Conservation (phyloP, 257 asterid species). For the Solanum virginianum region DNA sequence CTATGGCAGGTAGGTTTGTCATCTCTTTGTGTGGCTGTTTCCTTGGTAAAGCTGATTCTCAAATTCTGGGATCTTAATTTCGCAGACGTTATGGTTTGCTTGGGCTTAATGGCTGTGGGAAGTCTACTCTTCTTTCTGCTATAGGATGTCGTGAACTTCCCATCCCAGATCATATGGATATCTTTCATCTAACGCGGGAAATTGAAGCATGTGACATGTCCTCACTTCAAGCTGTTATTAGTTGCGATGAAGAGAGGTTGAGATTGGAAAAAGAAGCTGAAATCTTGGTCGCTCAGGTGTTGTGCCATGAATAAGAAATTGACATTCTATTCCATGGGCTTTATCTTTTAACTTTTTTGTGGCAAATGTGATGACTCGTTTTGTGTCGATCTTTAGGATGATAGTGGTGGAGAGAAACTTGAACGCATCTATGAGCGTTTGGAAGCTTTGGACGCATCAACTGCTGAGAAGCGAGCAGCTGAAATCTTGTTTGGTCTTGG, state of each 20-base stretch:
- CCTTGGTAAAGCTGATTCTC: background rate
- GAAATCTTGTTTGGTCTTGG: slow-evolving; percentile 94
- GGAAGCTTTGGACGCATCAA: slow-evolving; percentile 81
- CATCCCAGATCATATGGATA: slow-evolving; percentile 98
- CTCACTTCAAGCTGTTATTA: slow-evolving; percentile 86
- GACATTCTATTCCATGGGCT: background rate
- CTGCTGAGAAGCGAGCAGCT: slow-evolving; percentile 99
- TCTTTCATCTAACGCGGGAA: slow-evolving; percentile 77
- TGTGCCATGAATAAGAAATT: background rate
- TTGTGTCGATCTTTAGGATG: slow-evolving; percentile 37
- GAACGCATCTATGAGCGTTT: slow-evolving; percentile 86
- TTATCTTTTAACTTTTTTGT: background rate
- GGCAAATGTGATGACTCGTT: background rate
- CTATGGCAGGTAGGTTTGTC: slow-evolving; percentile 62
- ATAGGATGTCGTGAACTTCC: slow-evolving; percentile 92
- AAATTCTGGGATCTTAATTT: background rate
- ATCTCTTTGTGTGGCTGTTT: background rate
- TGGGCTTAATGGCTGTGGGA: slow-evolving; percentile 96
- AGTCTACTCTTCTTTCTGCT: slow-evolving; percentile 90
- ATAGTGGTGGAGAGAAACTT: slow-evolving; percentile 91
- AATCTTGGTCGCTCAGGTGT: slow-evolving; percentile 68
- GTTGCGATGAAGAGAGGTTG: slow-evolving; percentile 91
- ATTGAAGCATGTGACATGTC: slow-evolving; percentile 98
- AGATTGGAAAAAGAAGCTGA: slow-evolving; percentile 81
- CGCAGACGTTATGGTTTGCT: slow-evolving; percentile 94